Evolutionary conservation across 148 eudicot species (phyloP).

Genomic region (Limonium bicolor): DNA sequence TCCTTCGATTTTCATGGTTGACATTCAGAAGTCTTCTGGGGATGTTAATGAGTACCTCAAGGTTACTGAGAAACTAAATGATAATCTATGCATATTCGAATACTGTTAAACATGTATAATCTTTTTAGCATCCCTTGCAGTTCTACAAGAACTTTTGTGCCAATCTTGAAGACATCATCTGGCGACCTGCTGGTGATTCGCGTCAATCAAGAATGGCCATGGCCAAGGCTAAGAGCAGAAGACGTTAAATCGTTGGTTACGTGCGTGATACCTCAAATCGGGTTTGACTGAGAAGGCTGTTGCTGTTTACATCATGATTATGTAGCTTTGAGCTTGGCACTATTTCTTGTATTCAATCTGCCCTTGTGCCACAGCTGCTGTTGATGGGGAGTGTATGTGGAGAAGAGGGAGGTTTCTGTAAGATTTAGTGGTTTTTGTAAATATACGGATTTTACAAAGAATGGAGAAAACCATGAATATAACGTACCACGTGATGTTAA

Average conservation of each 20-base stretch:
- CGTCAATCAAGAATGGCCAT: slow-evolving; percentile 36
- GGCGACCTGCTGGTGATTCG: slow-evolving; percentile 61
- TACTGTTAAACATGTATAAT: background rate
- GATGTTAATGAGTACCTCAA: slow-evolving; percentile 66
- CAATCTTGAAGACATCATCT: slow-evolving; percentile 88
- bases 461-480: too few species aligned
- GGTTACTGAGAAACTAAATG: slow-evolving; percentile 17
- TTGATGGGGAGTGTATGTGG: too few species aligned
- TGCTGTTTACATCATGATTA: too few species aligned
- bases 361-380: too few species aligned
- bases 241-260: slow-evolving; percentile 6
- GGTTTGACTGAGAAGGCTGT: too few species aligned
- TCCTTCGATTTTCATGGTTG: slow-evolving; percentile 77
- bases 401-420: too few species aligned
- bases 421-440: too few species aligned
- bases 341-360: too few species aligned
- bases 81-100: background rate
- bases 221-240: slow-evolving; percentile 43
- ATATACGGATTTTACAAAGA: too few species aligned
- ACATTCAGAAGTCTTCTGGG: slow-evolving; percentile 75
- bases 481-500: too few species aligned
- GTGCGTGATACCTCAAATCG: too few species aligned
- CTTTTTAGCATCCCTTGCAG: slow-evolving; percentile 16
- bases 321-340: too few species aligned
- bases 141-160: slow-evolving; percentile 75